Base-by-base conservation (phyloP, 2,329 filamentous ascomycete species). In the Lasiodiplodia gonubiensis region DNA sequence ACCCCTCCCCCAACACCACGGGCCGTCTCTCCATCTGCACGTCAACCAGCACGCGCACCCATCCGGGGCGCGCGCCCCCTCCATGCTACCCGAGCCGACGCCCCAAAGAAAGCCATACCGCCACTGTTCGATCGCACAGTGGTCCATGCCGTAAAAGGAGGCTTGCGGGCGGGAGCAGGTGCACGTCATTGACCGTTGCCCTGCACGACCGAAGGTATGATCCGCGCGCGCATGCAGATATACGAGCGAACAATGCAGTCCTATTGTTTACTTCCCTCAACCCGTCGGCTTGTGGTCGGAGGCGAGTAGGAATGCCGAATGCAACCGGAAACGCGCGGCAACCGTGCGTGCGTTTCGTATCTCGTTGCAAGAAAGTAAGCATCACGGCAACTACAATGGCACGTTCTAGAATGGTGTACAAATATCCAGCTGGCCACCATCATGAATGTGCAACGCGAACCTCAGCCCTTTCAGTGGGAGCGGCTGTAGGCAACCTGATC, bases 131-230 rank as follows among this genome's bases (percentile, higher is more conserved):
- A 6, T 37, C 59, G 59, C 59, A 52, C 18, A 21, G n/a, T 63
- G 59, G 42, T 52, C 42, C 49, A 30, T 51, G 42, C 30, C 37
- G n/a, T 39, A 23, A 51, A 57, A 51, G 46, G 59, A 51, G 59
- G 59, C 57, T 33, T 51, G 27, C 27, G 59, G 42, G 46, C 33
- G 27, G 27, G 39, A 33, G 21, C 39, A 11, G 25, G 10, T 27
- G 57, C 12, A 21, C 57, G 25, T 61, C 25, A 42, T 16, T 11
- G 18, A 3, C 10, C 42, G 57, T 61, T 61, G 57, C 57, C 57
- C 57, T 48, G 57, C 16, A 33, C 57, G 37, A 61, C 35, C 16
- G 11, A 12, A 23, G 16, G 25, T 16, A 49, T 42, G 23, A 48
- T 49, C 57, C 27, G 30, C 42, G 18, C 18, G 42, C 42, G 42